Conservation (phyloP, 2,329 filamentous ascomycete genomes). For the Fonsecaea erecta region DNA sequence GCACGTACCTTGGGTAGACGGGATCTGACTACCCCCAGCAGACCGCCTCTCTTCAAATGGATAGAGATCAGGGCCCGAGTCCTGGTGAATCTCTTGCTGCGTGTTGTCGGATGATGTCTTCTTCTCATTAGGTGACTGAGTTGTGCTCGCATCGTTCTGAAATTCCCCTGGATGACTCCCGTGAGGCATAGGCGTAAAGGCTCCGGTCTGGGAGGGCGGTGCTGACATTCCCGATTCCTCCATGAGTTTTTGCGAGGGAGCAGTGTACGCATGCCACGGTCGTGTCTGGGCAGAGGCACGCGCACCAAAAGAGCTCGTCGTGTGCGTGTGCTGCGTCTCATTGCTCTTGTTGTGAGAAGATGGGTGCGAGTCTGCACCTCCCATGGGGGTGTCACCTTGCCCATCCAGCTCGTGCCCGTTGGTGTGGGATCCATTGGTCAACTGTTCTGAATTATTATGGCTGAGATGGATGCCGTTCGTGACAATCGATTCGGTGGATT, state of each 20-base stretch:
- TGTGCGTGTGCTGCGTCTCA: constrained; percentile 53
- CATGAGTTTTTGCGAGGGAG: constrained; percentile 52
- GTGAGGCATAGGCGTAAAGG: constrained; percentile 62
- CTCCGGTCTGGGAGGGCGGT: constrained; percentile 54
- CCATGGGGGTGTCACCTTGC: constrained; percentile 67
- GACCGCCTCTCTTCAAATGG: constrained; percentile 55
- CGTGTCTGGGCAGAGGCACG: constrained; percentile 52
- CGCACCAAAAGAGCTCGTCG: constrained; percentile 55
- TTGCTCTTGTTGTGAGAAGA: constrained; percentile 52
- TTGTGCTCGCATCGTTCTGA: constrained; percentile 88
- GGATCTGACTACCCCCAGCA: constrained; percentile 62
- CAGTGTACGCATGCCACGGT: constrained; percentile 52
- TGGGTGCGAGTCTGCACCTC: constrained; percentile 56
- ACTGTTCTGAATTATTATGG: constrained; percentile 18
- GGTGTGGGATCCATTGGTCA: constrained; percentile 49
- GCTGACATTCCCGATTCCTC: constrained; percentile 53
- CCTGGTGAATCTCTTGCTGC: constrained; percentile 68
- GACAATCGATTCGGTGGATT: constrained; percentile 41
- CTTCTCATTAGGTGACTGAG: constrained; percentile 79
- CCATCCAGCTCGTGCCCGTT: constrained; percentile 46
- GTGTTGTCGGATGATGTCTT: constrained; percentile 68
- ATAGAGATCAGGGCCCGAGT: constrained; percentile 61
- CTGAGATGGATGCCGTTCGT: constrained; percentile 50
- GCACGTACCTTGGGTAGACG: constrained; percentile 65
- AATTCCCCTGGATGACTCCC: constrained; percentile 66